These are phyloP conservation scores for Thymus mandschuricus DNA, from an alignment of 257 asterid species.

Conservation along the genomic window DNA sequence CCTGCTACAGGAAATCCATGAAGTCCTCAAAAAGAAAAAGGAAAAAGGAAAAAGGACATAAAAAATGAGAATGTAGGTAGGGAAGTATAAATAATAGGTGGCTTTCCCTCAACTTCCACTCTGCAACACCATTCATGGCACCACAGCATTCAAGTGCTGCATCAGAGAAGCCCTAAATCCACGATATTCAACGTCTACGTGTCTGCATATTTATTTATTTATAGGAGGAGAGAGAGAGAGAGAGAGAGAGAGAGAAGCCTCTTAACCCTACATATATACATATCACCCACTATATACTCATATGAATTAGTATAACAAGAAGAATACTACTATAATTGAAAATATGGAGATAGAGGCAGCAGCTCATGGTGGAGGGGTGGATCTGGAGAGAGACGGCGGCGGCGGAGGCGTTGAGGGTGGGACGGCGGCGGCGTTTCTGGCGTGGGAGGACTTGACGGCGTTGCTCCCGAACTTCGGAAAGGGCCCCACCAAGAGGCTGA, in stretches of 20 bases:
- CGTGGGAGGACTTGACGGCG: constrained; percentile 79
- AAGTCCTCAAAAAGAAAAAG: too few relatives aligned
- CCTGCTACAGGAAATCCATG: too few relatives aligned
- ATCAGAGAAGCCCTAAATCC: neutral
- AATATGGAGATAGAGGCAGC: constrained; percentile 55
- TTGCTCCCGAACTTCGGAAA: constrained; percentile 69
- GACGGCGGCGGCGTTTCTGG: constrained; percentile 43
- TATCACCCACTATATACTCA: too few relatives aligned
- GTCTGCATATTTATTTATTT: neutral
- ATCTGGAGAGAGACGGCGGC: too few relatives aligned
- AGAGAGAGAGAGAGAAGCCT: too few relatives aligned
- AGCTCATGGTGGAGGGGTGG: neutral
- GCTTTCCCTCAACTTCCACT: constrained; percentile 40
- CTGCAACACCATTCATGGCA: constrained; percentile 40
- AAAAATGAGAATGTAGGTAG: neutral
- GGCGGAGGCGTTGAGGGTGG: neutral
- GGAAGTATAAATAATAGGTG: constrained; percentile 28
- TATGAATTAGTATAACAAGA: too few relatives aligned
- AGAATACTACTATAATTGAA: neutral
- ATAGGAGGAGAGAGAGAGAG: neutral
- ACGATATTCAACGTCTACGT: neutral
- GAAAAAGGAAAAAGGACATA: neutral
- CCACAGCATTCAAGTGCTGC: constrained; percentile 35
- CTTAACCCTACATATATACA: too few relatives aligned
- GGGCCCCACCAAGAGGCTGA: constrained; percentile 68